phyloP scores from a whole-genome alignment of 129 eudicot genomes.

The Chrysanthemum makinoi region DNA sequence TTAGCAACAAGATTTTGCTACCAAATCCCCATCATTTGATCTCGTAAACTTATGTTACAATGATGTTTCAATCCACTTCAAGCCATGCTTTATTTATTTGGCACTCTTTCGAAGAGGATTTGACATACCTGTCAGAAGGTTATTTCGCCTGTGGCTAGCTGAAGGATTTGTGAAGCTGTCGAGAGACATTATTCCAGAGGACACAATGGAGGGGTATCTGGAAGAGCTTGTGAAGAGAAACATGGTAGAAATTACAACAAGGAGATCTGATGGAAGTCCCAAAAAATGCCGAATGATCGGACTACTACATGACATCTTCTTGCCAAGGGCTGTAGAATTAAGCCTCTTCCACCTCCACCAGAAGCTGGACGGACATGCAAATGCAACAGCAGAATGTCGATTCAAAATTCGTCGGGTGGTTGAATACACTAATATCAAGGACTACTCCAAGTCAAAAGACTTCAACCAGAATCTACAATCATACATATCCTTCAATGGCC shows the following conservation, averaged over 20 bases:
- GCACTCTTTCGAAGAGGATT: conserved; percentile 28
- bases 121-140: conserved; percentile 33
- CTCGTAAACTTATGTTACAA: conserved; percentile 29
- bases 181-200: conserved; percentile 21
- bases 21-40: conserved; percentile 17
- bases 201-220: conserved; percentile 33
- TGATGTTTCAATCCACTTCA: conserved; percentile 32
- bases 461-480: conserved; percentile 27
- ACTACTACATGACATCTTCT: conserved; percentile 27
- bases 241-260: conserved; percentile 33
- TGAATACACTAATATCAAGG: conserved; percentile 27
- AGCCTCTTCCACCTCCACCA: conserved; percentile 35
- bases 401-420: conserved; percentile 30
- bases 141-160: conserved; percentile 45
- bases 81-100: conserved; percentile 39
- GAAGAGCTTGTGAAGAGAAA: conserved; percentile 40
- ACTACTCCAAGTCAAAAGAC: conserved; percentile 5
- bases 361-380: conserved; percentile 1
- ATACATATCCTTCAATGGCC: conserved; percentile 34
- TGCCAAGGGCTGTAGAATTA: conserved; percentile 28
- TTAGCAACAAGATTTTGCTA: conserved; percentile 5
- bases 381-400: conserved; percentile 12
- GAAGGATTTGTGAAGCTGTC: conserved; percentile 37
- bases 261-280: conserved; percentile 24
- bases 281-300: conserved; percentile 38